Percentiles rank a stretch among this genome's conserved stretches.
phyloP scores from a whole-genome alignment of 1,284 basidiomycete species.

The Lentinula novae-zelandiae region DNA sequence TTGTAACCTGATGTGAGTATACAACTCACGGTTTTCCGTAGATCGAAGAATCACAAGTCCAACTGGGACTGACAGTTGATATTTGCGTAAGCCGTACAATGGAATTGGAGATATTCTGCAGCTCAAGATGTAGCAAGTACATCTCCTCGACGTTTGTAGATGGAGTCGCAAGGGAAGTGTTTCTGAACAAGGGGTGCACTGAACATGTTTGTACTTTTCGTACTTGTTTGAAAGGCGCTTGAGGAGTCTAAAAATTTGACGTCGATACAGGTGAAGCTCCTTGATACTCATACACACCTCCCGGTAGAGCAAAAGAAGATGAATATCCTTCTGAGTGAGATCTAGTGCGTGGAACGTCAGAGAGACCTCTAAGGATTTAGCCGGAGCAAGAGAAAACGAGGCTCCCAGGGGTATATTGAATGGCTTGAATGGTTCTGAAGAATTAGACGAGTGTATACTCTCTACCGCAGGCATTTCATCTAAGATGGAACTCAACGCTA shows the following conservation, averaged over 20 bases:
- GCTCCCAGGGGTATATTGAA: constrained; percentile 37
- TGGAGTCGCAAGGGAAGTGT: constrained; percentile 46
- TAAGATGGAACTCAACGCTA: neutral
- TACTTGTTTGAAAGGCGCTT: constrained; percentile 49
- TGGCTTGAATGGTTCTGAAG: constrained; percentile 46
- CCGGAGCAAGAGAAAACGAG: constrained; percentile 38
- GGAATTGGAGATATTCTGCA: constrained; percentile 46
- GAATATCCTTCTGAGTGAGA: constrained; percentile 47
- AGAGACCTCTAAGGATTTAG: constrained; percentile 43
- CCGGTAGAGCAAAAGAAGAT: constrained; percentile 64
- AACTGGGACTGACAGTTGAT: constrained; percentile 59
- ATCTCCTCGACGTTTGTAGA: constrained; percentile 42
- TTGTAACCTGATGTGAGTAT: neutral
- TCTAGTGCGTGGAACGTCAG: constrained; percentile 50
- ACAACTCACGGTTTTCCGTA: constrained; percentile 39
- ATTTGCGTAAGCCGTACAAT: constrained; percentile 52
- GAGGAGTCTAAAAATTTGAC: constrained; percentile 34
- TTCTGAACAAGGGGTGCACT: constrained; percentile 52
- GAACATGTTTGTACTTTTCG: constrained; percentile 55
- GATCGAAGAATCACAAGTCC: constrained; percentile 45
- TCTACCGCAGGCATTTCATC: constrained; percentile 28
- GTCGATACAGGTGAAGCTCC: constrained; percentile 7
- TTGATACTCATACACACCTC: constrained; percentile 43
- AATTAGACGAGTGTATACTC: constrained; percentile 49
- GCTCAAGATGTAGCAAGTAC: constrained; percentile 56